These are phyloP conservation scores for Leucosporidium yakuticum DNA, from an alignment of 768 basidiomycete genomes.

Conservation along the genomic window DNA sequence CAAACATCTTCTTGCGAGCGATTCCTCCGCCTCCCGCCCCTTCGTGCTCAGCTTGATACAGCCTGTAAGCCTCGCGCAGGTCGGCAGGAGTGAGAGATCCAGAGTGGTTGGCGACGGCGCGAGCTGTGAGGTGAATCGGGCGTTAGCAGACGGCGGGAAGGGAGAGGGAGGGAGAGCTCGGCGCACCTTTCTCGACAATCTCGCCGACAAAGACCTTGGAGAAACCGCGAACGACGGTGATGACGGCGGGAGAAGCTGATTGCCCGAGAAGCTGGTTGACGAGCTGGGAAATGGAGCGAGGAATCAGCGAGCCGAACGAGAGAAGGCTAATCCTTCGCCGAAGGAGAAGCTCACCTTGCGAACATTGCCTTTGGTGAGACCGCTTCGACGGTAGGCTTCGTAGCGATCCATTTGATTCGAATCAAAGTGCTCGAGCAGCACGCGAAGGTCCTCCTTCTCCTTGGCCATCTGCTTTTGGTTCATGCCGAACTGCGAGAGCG, in stretches of 20 bases:
- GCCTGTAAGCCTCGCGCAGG: constrained; percentile 77
- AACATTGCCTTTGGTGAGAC: constrained; percentile 73
- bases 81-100: constrained; percentile 84
- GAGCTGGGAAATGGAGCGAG: constrained; percentile 50
- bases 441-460: constrained; percentile 48
- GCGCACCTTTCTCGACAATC: constrained; percentile 75
- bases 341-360: constrained; percentile 55
- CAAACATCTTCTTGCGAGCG: constrained; percentile 69
- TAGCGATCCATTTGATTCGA: constrained; percentile 80
- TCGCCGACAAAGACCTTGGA: constrained; percentile 89
- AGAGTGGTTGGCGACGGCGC: constrained; percentile 63
- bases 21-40: constrained; percentile 77
- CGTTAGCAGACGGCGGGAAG: not conserved
- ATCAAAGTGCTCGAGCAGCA: constrained; percentile 81
- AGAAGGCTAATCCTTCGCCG: not conserved
- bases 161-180: not conserved
- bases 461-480: constrained; percentile 27
- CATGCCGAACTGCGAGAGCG: constrained; percentile 16
- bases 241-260: constrained; percentile 77
- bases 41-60: constrained; percentile 56
- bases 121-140: constrained; percentile 50
- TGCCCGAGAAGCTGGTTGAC: constrained; percentile 75
- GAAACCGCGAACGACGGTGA: constrained; percentile 75
- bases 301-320: not conserved
- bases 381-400: constrained; percentile 77